Evolutionary conservation across 1,139 yeast genomes (phyloP), one percentile per base, ranked within the genome.

Genomic region (Lodderomyces pseudojiufengensis): DNA sequence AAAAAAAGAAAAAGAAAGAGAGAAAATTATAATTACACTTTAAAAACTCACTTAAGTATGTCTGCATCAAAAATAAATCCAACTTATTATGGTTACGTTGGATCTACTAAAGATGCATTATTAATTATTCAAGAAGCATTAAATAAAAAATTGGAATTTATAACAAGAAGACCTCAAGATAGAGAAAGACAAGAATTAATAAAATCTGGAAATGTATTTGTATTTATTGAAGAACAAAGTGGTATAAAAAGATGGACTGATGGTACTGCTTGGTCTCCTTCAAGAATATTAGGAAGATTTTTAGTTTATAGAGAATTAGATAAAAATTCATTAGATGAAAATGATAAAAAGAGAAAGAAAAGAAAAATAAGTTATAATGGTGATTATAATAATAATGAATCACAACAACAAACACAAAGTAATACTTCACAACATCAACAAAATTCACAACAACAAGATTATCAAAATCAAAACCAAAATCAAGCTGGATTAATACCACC

Each of bases 191-290:
- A 70, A 1, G 62, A 64, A 8, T 63, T 86, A 33, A 86, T 88
- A 29, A 66, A 70, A 39, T 80, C 88, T 9, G 97, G 97, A 1
- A 78, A 81, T 48, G 81, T 87, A 1, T 88, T 87, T 59, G 87
- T 88, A 3, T 88, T 87, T 52, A 76, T 84, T 35, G 96, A 88
- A 56, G 87, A 84, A 46, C 70, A 74, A 14, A 80, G 92, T 0
- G 92, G 94, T 1, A 87, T 88, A 43, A 84, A 84, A 55, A 67
- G 97, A 38, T 88, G 97, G 97, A 88, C 97, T 1, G 97, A 88
- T 54, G 95, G 97, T 11, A 77, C 85, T 14, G 73, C 90, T 9
- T 88, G 97, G 97, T 80, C 90, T 1, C 96, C 97, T 0, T 82
- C 94, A 2, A 65, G 97, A 35, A 86, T 88, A 22, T 67, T 86